These are phyloP conservation scores for Mimosa bimucronata DNA, from an alignment of 306 rosid species.

Conservation along the genomic window DNA sequence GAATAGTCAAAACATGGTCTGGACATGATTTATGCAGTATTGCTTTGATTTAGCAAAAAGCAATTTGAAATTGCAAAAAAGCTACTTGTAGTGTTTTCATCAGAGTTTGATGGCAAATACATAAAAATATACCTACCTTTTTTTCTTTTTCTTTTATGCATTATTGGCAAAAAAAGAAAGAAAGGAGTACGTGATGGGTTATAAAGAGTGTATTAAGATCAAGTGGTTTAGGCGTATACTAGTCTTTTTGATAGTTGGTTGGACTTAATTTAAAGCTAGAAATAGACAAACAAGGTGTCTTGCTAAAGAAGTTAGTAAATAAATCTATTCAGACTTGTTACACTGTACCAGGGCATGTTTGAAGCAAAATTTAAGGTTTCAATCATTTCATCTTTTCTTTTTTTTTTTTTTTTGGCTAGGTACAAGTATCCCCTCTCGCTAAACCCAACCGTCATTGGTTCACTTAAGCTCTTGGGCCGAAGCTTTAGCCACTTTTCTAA, in stretches of 20 bases:
- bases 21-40: background rate
- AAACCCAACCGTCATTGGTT: no score
- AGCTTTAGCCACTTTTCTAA: background rate
- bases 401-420: no score
- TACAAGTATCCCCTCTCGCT: no score
- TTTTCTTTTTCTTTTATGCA: background rate
- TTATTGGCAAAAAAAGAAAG: no score
- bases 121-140: background rate
- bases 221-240: background rate
- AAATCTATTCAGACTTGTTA: background rate
- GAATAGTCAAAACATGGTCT: conserved; percentile 26
- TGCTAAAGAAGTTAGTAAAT: background rate
- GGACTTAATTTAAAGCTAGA: background rate
- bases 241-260: no score
- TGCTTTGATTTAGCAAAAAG: background rate
- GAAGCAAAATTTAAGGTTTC: background rate
- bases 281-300: background rate
- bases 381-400: background rate
- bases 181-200: background rate
- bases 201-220: background rate
- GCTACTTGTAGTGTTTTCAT: background rate
- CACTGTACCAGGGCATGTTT: background rate
- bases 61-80: background rate
- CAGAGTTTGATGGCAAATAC: background rate
- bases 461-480: background rate